phyloP scores from a whole-genome alignment of 2,329 filamentous ascomycete species.

The Fusarium sp. region DNA sequence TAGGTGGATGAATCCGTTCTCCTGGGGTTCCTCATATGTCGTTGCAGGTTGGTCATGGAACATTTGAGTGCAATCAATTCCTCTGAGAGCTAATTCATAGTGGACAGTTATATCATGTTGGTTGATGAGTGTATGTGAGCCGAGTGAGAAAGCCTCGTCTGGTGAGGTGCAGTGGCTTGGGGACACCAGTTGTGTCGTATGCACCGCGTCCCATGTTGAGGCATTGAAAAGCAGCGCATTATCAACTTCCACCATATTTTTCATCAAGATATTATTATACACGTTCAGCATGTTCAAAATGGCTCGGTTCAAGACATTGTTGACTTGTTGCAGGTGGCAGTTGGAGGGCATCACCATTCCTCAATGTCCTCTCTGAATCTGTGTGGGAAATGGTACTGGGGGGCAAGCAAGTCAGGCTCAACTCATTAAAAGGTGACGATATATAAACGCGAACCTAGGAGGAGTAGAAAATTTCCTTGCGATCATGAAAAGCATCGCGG shows the following conservation, averaged over 20 bases:
- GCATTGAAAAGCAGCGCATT: neutral
- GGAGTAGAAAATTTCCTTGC: accelerated
- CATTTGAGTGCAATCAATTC: accelerated
- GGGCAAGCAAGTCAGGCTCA: neutral
- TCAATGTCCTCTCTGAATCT: neutral
- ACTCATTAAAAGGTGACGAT: accelerated
- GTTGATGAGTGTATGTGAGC: neutral
- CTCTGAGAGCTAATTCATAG: neutral
- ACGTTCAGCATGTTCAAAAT: neutral
- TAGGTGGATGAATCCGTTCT: neutral
- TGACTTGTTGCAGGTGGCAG: neutral
- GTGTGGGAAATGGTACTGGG: neutral
- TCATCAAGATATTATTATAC: neutral
- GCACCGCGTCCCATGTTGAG: neutral
- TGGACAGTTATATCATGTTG: neutral
- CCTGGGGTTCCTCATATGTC: neutral
- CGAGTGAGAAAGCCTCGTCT: neutral
- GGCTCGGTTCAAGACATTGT: accelerated
- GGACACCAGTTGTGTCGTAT: neutral
- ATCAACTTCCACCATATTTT: neutral
- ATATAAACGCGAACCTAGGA: accelerated
- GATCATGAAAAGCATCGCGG: neutral
- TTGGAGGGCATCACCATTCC: neutral
- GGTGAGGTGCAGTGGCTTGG: neutral
- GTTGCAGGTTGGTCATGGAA: neutral